Conservation (phyloP, 257 asterid genomes). For the Ballota nigra region DNA sequence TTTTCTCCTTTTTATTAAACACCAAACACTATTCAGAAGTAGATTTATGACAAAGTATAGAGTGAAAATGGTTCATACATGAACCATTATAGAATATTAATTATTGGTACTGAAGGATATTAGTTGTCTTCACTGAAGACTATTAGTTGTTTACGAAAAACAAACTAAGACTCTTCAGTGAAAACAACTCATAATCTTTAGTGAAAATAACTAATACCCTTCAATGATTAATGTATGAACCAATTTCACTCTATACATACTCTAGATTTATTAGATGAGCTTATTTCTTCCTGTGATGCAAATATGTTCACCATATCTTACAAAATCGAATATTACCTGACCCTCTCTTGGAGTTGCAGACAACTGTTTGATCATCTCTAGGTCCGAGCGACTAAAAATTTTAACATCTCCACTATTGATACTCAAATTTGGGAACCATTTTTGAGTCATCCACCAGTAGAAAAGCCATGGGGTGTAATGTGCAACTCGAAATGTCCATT, state of each 20-base stretch:
- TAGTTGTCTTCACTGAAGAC: too few species aligned
- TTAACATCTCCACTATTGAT: slow-evolving; percentile 43
- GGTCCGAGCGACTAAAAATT: slow-evolving; percentile 47
- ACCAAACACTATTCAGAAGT: too few species aligned
- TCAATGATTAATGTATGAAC: too few species aligned
- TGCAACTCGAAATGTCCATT: slow-evolving; percentile 53
- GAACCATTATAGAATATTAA: too few species aligned
- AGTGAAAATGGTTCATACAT: too few species aligned
- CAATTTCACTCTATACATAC: too few species aligned
- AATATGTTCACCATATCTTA: background rate
- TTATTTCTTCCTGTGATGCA: background rate
- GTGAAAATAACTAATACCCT: too few species aligned
- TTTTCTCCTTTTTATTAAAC: background rate
- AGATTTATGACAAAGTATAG: too few species aligned
- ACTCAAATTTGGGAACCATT: slow-evolving; percentile 65
- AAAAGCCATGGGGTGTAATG: slow-evolving; percentile 76
- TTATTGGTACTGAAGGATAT: too few species aligned
- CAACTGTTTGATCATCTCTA: slow-evolving; percentile 44
- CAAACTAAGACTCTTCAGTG: too few species aligned
- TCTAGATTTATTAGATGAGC: background rate
- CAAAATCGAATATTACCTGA: slow-evolving; percentile 45
- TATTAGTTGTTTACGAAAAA: too few species aligned
- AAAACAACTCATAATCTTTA: too few species aligned
- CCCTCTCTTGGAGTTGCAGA: slow-evolving; percentile 36
- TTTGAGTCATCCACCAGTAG: slow-evolving; percentile 89